A percentile compares a stretch with the other conserved stretches of the same genome.
Evolutionary conservation across 495 filamentous ascomycete species (phyloP).

Genomic region (Daldinia grandis): DNA sequence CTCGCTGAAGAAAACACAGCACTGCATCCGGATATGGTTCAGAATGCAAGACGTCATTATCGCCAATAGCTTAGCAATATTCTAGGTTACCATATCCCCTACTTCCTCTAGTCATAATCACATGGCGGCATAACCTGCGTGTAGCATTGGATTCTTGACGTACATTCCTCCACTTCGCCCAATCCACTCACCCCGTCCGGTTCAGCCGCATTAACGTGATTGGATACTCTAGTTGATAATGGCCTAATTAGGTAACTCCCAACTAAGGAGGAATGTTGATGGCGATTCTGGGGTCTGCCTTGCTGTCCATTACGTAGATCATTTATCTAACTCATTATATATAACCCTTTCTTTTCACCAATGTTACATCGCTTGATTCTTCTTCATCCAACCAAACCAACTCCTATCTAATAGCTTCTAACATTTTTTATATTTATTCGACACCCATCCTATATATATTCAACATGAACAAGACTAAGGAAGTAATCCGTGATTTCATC

Average conservation of each 20-base stretch:
- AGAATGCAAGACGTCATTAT: neutral
- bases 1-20: neutral
- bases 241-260: conserved; percentile 13
- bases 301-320: conserved; percentile 21
- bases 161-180: conserved; percentile 9
- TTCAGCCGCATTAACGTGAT: conserved; percentile 9
- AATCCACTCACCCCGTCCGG: neutral
- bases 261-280: neutral
- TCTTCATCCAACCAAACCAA: neutral
- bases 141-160: neutral
- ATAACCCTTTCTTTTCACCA: conserved; percentile 12
- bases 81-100: neutral
- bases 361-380: neutral
- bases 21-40: neutral
- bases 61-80: neutral
- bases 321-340: conserved; percentile 22
- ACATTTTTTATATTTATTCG: conserved; percentile 1
- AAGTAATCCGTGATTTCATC: conserved; percentile 61
- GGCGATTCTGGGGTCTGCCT: neutral
- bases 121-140: neutral
- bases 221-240: neutral
- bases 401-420: neutral
- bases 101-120: neutral
- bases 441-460: conserved; percentile 5
- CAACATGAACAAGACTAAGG: conserved; percentile 67